phyloP scores from a whole-genome alignment of 192 early-diverging fungal genomes.

The Funneliformis geosporum region DNA sequence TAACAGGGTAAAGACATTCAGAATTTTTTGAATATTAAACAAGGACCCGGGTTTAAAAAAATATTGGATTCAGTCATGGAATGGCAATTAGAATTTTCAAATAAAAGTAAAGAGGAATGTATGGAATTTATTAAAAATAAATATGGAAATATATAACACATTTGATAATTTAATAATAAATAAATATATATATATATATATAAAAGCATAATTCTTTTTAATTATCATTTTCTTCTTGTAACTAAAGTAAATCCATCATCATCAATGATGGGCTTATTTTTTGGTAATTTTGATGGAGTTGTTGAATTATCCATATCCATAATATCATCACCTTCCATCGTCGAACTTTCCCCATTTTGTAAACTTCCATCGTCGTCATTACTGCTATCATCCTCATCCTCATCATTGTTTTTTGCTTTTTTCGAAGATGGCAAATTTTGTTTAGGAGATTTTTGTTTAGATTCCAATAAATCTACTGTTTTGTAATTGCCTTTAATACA shows the following conservation, averaged over 20 bases:
- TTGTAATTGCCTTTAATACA: conserved; percentile 4
- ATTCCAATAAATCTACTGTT: not conserved
- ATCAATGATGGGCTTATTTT: conserved; percentile 8
- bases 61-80: conserved; percentile 71
- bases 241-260: conserved; percentile 30
- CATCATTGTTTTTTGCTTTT: not conserved
- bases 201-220: not conserved
- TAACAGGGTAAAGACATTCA: conserved; percentile 69
- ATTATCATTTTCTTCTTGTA: not conserved
- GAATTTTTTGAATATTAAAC: conserved; percentile 63
- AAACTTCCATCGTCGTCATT: not conserved
- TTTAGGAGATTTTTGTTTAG: not conserved
- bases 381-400: not conserved
- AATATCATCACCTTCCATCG: not conserved
- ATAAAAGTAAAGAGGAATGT: conserved; percentile 63
- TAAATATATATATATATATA: too few relatives aligned
- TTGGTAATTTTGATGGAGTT: not conserved
- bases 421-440: not conserved
- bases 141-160: not conserved
- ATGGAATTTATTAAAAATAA: conserved; percentile 48
- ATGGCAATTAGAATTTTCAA: conserved; percentile 81
- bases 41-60: conserved; percentile 67
- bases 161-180: too few relatives aligned
- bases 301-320: not conserved
- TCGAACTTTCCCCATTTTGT: not conserved